These are phyloP conservation scores for Cryptococcus sp. DNA, from an alignment of 1,284 basidiomycete species.

Conservation along the genomic window DNA sequence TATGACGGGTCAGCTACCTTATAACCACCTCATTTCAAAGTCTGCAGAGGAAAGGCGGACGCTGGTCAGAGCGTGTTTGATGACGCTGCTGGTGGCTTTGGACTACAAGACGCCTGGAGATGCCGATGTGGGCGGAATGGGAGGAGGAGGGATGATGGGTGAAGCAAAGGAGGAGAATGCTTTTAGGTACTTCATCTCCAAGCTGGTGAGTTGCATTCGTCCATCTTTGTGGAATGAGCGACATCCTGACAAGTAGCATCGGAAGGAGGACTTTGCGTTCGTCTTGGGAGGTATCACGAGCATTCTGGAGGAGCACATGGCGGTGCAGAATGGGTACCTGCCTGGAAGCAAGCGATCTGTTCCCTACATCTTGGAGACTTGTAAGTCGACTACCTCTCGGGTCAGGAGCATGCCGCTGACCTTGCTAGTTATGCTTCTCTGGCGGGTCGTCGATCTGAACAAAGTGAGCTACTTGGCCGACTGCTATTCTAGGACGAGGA, in stretches of 20 bases:
- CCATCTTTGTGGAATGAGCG: neutral
- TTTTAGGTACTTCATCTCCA: conserved; percentile 83
- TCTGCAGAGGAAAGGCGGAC: conserved; percentile 65
- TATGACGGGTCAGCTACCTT: conserved; percentile 56
- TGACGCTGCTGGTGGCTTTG: conserved; percentile 66
- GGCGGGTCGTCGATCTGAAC: conserved; percentile 86
- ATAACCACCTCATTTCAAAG: conserved; percentile 84
- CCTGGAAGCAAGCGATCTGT: conserved; percentile 75
- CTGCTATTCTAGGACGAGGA: neutral
- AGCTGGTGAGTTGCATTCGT: conserved; percentile 63
- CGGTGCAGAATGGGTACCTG: conserved; percentile 64
- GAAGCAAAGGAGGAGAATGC: conserved; percentile 62
- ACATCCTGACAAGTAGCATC: conserved; percentile 57
- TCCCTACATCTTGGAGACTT: conserved; percentile 71
- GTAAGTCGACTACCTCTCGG: conserved; percentile 53
- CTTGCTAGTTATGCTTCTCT: conserved; percentile 67
- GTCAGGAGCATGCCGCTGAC: too few species aligned
- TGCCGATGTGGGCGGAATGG: conserved; percentile 45
- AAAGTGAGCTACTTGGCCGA: conserved; percentile 54
- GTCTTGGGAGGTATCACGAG: conserved; percentile 66
- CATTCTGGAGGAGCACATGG: conserved; percentile 68
- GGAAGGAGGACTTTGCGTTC: conserved; percentile 78
- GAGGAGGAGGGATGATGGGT: conserved; percentile 14
- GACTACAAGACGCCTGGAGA: conserved; percentile 59
- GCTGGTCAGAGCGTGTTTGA: conserved; percentile 65